These are phyloP conservation scores for Hericium coralloides DNA, from an alignment of 768 basidiomycete species.

Conservation along the genomic window DNA sequence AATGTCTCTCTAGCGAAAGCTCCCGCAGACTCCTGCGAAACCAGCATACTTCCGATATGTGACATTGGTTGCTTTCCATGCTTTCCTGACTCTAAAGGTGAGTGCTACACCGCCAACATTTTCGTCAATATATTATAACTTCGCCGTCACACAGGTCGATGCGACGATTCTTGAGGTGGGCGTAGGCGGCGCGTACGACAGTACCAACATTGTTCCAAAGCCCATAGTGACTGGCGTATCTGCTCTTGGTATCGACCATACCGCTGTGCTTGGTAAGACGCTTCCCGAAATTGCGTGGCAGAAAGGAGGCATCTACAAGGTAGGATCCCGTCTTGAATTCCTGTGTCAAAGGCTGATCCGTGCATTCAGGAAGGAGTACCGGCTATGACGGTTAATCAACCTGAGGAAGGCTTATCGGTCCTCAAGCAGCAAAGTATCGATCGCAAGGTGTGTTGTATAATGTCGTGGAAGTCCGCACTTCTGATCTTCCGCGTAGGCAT, in stretches of 20 bases:
- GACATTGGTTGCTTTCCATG: conserved; percentile 87
- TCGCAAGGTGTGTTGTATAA: conserved; percentile 39
- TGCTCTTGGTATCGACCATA: conserved; percentile 88
- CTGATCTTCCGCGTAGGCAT: conserved; percentile 36
- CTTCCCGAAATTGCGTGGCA: conserved; percentile 87
- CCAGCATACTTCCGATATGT: conserved; percentile 93
- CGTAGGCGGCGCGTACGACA: conserved; percentile 89
- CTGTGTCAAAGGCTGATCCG: not conserved
- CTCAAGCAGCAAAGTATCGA: conserved; percentile 60
- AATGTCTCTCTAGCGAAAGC: conserved; percentile 30
- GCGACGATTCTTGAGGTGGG: conserved; percentile 95
- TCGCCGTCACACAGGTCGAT: conserved; percentile 41
- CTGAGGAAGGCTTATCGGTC: conserved; percentile 54
- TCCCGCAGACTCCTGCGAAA: conserved; percentile 51
- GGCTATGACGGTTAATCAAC: conserved; percentile 78
- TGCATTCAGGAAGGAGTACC: conserved; percentile 60
- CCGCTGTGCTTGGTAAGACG: conserved; percentile 79
- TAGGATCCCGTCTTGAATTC: conserved; percentile 16
- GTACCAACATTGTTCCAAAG: conserved; percentile 89
- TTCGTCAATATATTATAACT: not conserved
- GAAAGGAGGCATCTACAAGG: conserved; percentile 97
- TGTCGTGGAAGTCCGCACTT: not conserved
- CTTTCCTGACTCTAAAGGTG: conserved; percentile 69
- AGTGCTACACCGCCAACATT: not conserved
- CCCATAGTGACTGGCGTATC: conserved; percentile 90